Evolutionary conservation across 2,329 filamentous ascomycete genomes (phyloP).

Genomic region (Phaeosphaeria sp.): DNA sequence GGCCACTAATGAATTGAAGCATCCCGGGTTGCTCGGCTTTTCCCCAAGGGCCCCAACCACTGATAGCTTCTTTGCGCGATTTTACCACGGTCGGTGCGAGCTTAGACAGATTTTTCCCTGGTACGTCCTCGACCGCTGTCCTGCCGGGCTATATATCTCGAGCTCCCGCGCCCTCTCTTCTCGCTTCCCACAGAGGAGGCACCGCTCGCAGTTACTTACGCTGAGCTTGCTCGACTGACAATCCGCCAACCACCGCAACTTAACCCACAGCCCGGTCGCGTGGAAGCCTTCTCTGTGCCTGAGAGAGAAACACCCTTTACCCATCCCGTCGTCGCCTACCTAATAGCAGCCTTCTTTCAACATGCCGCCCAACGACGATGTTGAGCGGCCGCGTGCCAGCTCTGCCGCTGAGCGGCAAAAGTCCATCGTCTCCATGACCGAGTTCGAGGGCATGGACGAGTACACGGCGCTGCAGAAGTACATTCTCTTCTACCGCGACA

Average conservation of each 20-base stretch:
- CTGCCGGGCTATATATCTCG: slow-evolving; percentile 30
- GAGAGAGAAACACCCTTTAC: slow-evolving; percentile 14
- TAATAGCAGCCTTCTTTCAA: slow-evolving; percentile 25
- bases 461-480: slow-evolving; percentile 71
- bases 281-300: slow-evolving; percentile 38
- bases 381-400: slow-evolving; percentile 43
- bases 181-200: slow-evolving; percentile 35
- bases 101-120: slow-evolving; percentile 36
- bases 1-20: slow-evolving; percentile 14
- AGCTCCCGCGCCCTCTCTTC: slow-evolving; percentile 24
- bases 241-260: slow-evolving; percentile 11
- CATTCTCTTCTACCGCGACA: slow-evolving; percentile 71
- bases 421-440: slow-evolving; percentile 44
- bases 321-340: slow-evolving; percentile 15
- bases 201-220: slow-evolving; percentile 35
- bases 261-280: slow-evolving; percentile 21
- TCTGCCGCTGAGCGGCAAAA: slow-evolving; percentile 41
- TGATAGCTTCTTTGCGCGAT: slow-evolving; percentile 19
- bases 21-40: slow-evolving; percentile 21
- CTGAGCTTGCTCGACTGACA: slow-evolving; percentile 36
- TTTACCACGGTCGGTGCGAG: slow-evolving; percentile 19
- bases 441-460: slow-evolving; percentile 63
- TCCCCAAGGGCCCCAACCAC: slow-evolving; percentile 11
- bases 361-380: slow-evolving; percentile 41
- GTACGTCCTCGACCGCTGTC: slow-evolving; percentile 16